phyloP scores from a whole-genome alignment of 192 early-diverging fungal genomes.

The Podila horticola region DNA sequence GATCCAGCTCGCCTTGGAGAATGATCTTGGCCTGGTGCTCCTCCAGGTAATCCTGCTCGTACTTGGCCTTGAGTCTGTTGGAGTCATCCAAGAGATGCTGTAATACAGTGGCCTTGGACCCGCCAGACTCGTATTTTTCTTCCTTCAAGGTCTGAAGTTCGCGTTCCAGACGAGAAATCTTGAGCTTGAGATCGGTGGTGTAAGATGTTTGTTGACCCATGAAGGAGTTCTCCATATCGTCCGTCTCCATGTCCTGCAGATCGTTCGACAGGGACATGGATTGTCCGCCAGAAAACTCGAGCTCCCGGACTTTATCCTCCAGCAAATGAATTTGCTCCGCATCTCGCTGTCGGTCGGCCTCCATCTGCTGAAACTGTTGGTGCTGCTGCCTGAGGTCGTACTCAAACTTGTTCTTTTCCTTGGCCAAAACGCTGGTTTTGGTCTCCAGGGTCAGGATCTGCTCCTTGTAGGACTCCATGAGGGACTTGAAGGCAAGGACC shows the following conservation, averaged over 20 bases:
- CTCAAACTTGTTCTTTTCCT: constrained; percentile 77
- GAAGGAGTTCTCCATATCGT: constrained; percentile 42
- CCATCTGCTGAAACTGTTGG: constrained; percentile 70
- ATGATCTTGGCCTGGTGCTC: constrained; percentile 62
- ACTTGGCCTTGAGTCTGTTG: constrained; percentile 65
- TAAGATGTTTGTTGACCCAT: constrained; percentile 41
- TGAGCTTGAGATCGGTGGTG: constrained; percentile 31
- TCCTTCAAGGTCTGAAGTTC: constrained; percentile 51
- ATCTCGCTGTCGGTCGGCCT: constrained; percentile 71
- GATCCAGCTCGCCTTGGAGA: constrained; percentile 49
- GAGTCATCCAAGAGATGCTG: constrained; percentile 72
- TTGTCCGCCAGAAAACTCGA: constrained; percentile 73
- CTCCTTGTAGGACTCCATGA: constrained; percentile 91
- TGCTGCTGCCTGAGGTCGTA: constrained; percentile 73
- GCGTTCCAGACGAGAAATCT: constrained; percentile 31
- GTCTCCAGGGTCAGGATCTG: constrained; percentile 81
- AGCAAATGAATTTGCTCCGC: constrained; percentile 80
- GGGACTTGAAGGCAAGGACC: constrained; percentile 75
- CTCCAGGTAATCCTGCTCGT: constrained; percentile 70
- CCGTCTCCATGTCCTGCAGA: constrained; percentile 33
- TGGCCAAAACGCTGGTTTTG: constrained; percentile 71
- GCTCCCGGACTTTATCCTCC: constrained; percentile 84
- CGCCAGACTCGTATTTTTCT: constrained; percentile 33
- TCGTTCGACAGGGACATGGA: constrained; percentile 24
- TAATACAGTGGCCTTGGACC: constrained; percentile 56